These are phyloP conservation scores for Paecilomyces sp. DNA, from an alignment of 2,329 filamentous ascomycete genomes.

Conservation along the genomic window DNA sequence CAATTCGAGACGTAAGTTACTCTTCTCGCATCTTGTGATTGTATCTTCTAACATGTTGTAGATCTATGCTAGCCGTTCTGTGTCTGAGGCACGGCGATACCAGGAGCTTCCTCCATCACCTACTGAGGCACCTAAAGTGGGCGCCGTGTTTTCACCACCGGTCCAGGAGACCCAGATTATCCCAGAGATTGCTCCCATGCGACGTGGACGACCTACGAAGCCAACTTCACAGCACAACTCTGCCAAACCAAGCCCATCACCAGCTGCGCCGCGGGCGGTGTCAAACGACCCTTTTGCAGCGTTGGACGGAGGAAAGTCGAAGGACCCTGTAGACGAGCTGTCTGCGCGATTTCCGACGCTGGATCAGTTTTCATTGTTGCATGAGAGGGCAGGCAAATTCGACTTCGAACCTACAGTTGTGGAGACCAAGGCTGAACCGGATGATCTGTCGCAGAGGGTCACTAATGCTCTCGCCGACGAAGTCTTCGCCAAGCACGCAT, in stretches of 20 bases:
- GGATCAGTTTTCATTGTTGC: constrained; percentile 85
- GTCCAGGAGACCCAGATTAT: constrained; percentile 63
- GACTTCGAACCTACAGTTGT: constrained; percentile 61
- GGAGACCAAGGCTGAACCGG: constrained; percentile 36
- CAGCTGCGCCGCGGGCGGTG: constrained; percentile 64
- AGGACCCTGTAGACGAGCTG: constrained; percentile 63
- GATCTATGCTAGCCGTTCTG: constrained; percentile 63
- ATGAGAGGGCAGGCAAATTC: constrained; percentile 77
- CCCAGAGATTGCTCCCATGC: constrained; percentile 90
- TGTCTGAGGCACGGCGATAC: constrained; percentile 56
- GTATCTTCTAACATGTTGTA: constrained; percentile 22
- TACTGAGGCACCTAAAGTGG: constrained; percentile 57
- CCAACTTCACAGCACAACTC: constrained; percentile 39
- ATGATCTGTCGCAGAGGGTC: constrained; percentile 58
- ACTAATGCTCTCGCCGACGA: constrained; percentile 76
- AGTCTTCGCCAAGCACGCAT: constrained; percentile 57
- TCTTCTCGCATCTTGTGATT: neutral
- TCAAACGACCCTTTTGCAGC: constrained; percentile 83
- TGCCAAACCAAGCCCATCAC: constrained; percentile 58
- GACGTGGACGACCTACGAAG: constrained; percentile 67
- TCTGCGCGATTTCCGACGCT: constrained; percentile 81
- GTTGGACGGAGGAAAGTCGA: constrained; percentile 61
- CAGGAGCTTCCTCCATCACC: constrained; percentile 54
- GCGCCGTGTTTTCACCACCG: constrained; percentile 74
- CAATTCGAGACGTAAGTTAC: constrained; percentile 74